A percentile compares a stretch with the other conserved stretches of the same genome.
These are phyloP conservation scores for Eimeria sp. DNA, from an alignment of 169 alveolate genomes.

Conservation along the genomic window DNA sequence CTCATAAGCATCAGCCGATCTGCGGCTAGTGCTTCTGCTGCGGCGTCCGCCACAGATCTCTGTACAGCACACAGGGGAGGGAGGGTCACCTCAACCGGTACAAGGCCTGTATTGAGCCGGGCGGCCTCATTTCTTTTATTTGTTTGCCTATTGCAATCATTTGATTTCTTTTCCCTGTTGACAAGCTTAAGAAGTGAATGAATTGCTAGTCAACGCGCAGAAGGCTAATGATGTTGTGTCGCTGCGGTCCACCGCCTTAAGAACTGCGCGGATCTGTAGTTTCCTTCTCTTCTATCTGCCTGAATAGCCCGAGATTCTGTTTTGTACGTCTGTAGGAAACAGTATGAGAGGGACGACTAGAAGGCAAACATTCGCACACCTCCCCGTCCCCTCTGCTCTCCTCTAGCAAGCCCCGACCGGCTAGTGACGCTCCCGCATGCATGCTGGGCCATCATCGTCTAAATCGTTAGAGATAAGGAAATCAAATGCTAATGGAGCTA, in stretches of 20 bases:
- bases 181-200: neutral
- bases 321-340: neutral
- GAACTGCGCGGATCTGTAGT: conserved; percentile 1
- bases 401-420: neutral
- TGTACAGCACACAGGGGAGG: neutral
- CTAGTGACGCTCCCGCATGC: neutral
- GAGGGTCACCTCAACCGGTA: neutral
- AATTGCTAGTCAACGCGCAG: neutral
- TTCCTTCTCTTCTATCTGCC: neutral
- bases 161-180: neutral
- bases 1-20: neutral
- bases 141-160: neutral
- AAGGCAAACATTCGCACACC: neutral
- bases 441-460: neutral
- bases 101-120: neutral
- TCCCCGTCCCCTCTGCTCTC: neutral
- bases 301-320: neutral
- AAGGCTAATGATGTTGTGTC: neutral
- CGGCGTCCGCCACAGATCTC: neutral
- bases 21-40: neutral
- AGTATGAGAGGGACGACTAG: neutral
- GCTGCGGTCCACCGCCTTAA: neutral
- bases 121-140: neutral
- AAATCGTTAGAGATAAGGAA: no score
- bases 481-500: no score